phyloP scores from a whole-genome alignment of 2,329 filamentous ascomycete genomes.

The Xylaria digitata region DNA sequence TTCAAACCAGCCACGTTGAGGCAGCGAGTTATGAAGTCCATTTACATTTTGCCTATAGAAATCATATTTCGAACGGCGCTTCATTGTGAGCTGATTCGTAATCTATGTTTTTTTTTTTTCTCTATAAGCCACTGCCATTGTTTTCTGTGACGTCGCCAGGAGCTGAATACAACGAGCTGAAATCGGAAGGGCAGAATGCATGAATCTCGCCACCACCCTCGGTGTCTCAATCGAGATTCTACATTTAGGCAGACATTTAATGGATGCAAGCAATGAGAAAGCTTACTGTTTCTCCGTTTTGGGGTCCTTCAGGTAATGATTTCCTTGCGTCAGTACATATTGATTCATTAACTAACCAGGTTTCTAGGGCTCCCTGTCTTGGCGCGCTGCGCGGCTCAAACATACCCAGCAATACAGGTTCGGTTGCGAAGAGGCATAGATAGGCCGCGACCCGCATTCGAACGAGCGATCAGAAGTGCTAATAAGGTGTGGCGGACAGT shows the following conservation, averaged over 20 bases:
- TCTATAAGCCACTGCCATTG: not conserved
- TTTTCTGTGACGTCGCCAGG: not conserved
- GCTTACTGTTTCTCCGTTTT: conserved; percentile 30
- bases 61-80: not conserved
- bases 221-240: conserved; percentile 7
- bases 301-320: conserved; percentile 13
- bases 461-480: conserved; percentile 6
- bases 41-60: not conserved
- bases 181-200: not conserved
- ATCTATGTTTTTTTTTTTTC: not conserved
- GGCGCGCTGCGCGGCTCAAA: conserved; percentile 8
- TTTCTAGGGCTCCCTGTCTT: conserved; percentile 10
- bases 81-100: not conserved
- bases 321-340: conserved; percentile 5
- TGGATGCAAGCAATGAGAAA: conserved; percentile 6
- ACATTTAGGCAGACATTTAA: conserved; percentile 21
- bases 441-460: not conserved
- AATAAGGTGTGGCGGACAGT: conserved; percentile 21
- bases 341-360: conserved; percentile 17
- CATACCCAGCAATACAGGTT: not conserved
- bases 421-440: not conserved
- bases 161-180: not conserved
- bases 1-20: no score
- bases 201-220: not conserved
- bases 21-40: not conserved